Percentiles rank a stretch among this genome's conserved stretches.
Conservation (phyloP, 768 basidiomycete species). For the Pleurotus eryngii region DNA sequence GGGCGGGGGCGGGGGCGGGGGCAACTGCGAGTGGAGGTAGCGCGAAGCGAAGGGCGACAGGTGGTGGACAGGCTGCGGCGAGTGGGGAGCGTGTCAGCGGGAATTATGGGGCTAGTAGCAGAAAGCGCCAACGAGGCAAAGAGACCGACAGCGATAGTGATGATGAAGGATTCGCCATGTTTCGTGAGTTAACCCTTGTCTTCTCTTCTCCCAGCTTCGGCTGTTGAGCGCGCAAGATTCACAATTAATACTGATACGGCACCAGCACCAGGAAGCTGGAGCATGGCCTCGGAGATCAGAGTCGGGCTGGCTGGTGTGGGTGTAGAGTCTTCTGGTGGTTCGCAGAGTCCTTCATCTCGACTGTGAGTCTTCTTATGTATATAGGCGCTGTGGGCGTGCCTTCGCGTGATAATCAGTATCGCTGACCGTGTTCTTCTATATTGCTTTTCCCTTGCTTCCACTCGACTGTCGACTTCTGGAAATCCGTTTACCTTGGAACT, state of each 20-base stretch:
- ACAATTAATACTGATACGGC: not conserved
- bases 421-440: too few species aligned
- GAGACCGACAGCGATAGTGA: slow-evolving; percentile 4
- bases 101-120: not conserved
- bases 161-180: not conserved
- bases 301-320: slow-evolving; percentile 4
- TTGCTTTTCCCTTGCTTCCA: too few species aligned
- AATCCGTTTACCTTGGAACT: too few species aligned
- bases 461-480: too few species aligned
- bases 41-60: not conserved
- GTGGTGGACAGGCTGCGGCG: not conserved
- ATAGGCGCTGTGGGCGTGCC: not conserved
- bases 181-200: not conserved
- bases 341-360: not conserved
- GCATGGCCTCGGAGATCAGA: slow-evolving; percentile 8
- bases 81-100: not conserved
- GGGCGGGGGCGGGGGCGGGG: not conserved
- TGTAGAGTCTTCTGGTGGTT: not conserved
- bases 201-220: not conserved
- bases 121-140: not conserved
- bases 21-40: not conserved
- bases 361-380: slow-evolving; percentile 2
- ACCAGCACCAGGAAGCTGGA: not conserved
- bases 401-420: not conserved
- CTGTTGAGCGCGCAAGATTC: not conserved